Conservation (phyloP, 2,329 filamentous ascomycete species). For the Xylariaceae sp. region DNA sequence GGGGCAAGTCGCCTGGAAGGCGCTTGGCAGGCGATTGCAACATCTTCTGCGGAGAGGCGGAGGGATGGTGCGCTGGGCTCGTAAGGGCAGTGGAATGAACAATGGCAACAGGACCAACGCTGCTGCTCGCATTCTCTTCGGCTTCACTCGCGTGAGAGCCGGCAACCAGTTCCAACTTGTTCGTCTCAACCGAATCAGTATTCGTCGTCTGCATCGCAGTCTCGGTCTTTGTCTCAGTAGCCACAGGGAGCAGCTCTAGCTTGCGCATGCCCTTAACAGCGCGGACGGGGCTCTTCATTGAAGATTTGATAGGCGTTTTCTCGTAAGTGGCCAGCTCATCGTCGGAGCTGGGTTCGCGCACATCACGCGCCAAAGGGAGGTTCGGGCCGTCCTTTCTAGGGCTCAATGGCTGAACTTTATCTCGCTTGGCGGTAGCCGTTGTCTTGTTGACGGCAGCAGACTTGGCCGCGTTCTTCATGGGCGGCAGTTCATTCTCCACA, state of each 20-base stretch:
- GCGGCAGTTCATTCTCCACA: too few relatives aligned
- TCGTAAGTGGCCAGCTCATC: constrained; percentile 56
- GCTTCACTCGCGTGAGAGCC: too few relatives aligned
- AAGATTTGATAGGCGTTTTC: constrained; percentile 46
- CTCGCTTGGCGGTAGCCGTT: constrained; percentile 22
- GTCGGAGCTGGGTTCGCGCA: constrained; percentile 48
- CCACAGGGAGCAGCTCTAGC: constrained; percentile 27
- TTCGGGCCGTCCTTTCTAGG: constrained; percentile 63
- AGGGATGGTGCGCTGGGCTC: constrained; percentile 48
- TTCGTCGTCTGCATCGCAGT: too few relatives aligned
- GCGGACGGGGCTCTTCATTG: constrained; percentile 55
- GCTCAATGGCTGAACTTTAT: constrained; percentile 53
- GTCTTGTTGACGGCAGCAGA: too few relatives aligned
- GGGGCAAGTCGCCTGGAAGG: constrained; percentile 17
- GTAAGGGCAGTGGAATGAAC: constrained; percentile 37
- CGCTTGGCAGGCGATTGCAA: constrained; percentile 52
- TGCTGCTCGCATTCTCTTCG: constrained; percentile 24
- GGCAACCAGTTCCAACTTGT: too few relatives aligned
- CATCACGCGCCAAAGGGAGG: constrained; percentile 30
- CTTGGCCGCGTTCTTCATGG: constrained; percentile 13
- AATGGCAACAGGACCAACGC: constrained; percentile 34
- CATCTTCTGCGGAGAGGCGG: neutral
- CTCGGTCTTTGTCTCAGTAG: constrained; percentile 10
- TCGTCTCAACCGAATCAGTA: too few relatives aligned
- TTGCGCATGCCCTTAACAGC: constrained; percentile 37